Base-by-base conservation (phyloP, 1,284 basidiomycete species). In the Rhodotorula sp. region DNA sequence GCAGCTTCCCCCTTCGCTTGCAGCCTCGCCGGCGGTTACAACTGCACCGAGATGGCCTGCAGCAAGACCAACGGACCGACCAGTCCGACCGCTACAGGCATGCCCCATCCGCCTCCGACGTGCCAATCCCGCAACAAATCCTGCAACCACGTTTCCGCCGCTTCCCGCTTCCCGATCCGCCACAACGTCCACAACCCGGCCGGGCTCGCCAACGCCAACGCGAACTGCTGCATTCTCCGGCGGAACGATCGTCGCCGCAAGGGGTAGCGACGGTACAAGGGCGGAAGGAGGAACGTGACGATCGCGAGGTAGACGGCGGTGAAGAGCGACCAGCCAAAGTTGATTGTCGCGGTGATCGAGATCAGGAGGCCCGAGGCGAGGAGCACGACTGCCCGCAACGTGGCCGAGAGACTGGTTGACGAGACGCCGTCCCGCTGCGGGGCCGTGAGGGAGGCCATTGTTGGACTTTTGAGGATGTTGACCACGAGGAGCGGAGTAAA, bases 341-440 rank as follows among this genome's bases (percentile, higher is more conserved):
- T 96, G 78, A 95, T 87, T 70, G 95, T 88, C 7, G 91, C 89
- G 26, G 87, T 88, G 59, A 91, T 87, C 33, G 92, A 91, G 75
- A 95, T 87, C 68, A 93, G 83, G 8, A 91, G 88, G 22, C 92
- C 91, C 59, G 90, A 86, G 62, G 90, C 80, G 80, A 93, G 88
- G 61, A 93, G 83, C 78, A 88, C 88, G 74, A 91, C 81, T 3
- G 89, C 83, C 75, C 90, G 88, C 48, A 93, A 82, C 72, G 17
- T 77, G 42, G 81, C 73, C 6, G 78, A 51, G 3, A 70, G 72
- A 14, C 79, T 49, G 80, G 75, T 55, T 84, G 82, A 48, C 51
- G 37, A 29, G 58, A 22, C 63, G 49, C n/a, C n/a, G n/a, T 12
- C 37, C 14, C 37, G 37, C 14, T 42, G 37, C 37, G 37, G 37